Evolutionary conservation across 768 basidiomycete genomes (phyloP).

Genomic region (Leucosporidium scottii): DNA sequence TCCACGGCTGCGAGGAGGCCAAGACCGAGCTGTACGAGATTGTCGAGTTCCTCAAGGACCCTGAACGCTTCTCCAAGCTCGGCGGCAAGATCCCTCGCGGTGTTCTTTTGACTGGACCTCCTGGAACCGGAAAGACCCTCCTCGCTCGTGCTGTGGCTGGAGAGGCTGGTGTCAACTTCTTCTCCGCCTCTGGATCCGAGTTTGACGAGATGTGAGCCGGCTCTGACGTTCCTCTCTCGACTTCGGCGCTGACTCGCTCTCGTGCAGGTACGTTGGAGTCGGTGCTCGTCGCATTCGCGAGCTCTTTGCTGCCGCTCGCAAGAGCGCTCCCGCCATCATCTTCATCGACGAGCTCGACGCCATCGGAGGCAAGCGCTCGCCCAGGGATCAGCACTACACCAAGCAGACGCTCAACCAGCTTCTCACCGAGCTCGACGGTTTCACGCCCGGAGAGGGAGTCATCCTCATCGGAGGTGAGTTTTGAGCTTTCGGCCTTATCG

Average conservation of each 20-base stretch:
- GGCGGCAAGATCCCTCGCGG: constrained; percentile 95
- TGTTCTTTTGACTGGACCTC: constrained; percentile 61
- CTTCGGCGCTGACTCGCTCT: background rate
- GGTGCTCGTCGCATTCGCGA: constrained; percentile 94
- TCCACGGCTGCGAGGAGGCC: constrained; percentile 95
- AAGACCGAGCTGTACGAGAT: constrained; percentile 86
- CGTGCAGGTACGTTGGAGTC: constrained; percentile 53
- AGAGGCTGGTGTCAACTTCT: constrained; percentile 95
- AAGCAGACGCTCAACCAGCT: constrained; percentile 77
- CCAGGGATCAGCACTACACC: constrained; percentile 53
- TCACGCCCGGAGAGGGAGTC: constrained; percentile 79
- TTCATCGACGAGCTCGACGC: constrained; percentile 64
- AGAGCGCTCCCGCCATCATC: constrained; percentile 92
- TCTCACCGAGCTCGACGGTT: constrained; percentile 95
- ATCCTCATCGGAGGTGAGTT: constrained; percentile 66
- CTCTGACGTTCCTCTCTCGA: background rate
- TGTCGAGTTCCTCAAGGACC: constrained; percentile 91
- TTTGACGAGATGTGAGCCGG: constrained; percentile 81
- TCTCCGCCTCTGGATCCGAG: constrained; percentile 92
- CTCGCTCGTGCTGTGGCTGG: constrained; percentile 95
- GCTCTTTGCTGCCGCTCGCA: constrained; percentile 84
- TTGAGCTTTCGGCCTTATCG: background rate
- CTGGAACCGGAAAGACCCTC: constrained; percentile 96
- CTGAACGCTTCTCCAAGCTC: constrained; percentile 75
- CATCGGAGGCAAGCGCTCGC: constrained; percentile 54